Evolutionary conservation across 345 rosid genomes (phyloP), one percentile per base, ranked within the genome.

Genomic region (Carallia brachiata): DNA sequence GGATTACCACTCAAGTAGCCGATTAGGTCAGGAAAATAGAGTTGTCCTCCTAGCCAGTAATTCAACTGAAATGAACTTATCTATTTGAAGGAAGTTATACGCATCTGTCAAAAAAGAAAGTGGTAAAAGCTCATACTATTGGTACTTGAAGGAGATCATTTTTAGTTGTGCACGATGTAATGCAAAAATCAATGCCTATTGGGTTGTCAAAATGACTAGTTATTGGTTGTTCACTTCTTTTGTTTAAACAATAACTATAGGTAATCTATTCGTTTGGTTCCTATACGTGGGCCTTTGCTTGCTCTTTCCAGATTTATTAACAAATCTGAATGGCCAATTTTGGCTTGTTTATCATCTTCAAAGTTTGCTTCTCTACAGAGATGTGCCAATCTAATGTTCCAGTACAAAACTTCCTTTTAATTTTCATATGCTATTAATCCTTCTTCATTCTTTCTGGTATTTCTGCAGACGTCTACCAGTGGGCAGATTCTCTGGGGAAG

Each of bases 401-500:
- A 10, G 50, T 12, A 44, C 4, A 10, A 2, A 44, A 23, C 23
- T 23, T 23, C 23, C 23, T 23, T 23, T 23, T 23, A 23, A 23
- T 23, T 23, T 23, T 12, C 16, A 44, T 44, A 12, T 52, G 60
- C 34, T 36, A 50, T 56, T 55, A 36, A 23, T 60, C 4, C 50
- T 62, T 7, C 16, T 47, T 72, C 5, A 56, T 62, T 23, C 13
- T 73, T 57, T 72, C 66, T 66, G 28, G 68, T 61, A 69, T 82
- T 55, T 65, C 52, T 69, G 69, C 81, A 93, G 97, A 89, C 78
- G 94, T 93, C 54, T 91, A 88, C 80, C 85, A 84, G 61, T 91
- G 97, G 97, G 98, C 92, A 65, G 91, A 85, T 80, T 78, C 87
- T 62, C 82, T 71, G 12, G 85, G 86, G 79, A 86, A 82, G 89